Percentiles rank a stretch among this genome's conserved stretches.
Conservation (phyloP, 176 grass and related monocot genomes). For the Oryza punctata region DNA sequence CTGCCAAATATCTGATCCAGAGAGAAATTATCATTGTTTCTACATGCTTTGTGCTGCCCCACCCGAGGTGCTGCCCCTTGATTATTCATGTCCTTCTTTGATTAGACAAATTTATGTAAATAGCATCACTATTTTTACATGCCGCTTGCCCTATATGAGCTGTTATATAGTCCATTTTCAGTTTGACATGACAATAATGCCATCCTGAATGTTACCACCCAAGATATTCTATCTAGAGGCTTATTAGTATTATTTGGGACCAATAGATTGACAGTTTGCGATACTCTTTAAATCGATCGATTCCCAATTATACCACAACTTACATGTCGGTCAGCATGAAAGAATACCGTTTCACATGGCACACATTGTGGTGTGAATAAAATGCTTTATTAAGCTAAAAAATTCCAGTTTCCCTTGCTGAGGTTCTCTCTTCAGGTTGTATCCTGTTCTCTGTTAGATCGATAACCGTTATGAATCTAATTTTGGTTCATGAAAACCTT, state of each 20-base stretch:
- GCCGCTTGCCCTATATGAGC: background rate
- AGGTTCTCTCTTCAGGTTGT: background rate
- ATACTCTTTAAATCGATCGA: background rate
- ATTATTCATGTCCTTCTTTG: background rate
- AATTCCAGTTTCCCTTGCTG: background rate
- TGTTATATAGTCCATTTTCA: background rate
- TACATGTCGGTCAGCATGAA: background rate
- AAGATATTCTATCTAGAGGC: background rate
- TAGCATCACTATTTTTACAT: background rate
- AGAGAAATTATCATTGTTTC: slow-evolving; percentile 99
- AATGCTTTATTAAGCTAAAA: slow-evolving; percentile 13
- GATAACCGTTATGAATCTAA: background rate
- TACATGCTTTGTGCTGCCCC: slow-evolving; percentile 96
- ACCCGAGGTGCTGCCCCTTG: slow-evolving; percentile 64
- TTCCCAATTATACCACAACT: background rate
- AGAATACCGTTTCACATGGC: background rate
- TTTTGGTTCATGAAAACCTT: slow-evolving; percentile 11
- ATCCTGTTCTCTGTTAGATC: slow-evolving; percentile 16
- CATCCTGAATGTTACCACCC: background rate
- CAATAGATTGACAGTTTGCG: background rate
- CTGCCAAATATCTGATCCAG: slow-evolving; percentile 89
- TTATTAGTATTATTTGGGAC: background rate
- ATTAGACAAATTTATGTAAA: slow-evolving; percentile 2
- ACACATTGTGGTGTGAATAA: background rate
- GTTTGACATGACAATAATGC: background rate